Conservation (phyloP, 257 asterid genomes). For the Rhazya stricta region DNA sequence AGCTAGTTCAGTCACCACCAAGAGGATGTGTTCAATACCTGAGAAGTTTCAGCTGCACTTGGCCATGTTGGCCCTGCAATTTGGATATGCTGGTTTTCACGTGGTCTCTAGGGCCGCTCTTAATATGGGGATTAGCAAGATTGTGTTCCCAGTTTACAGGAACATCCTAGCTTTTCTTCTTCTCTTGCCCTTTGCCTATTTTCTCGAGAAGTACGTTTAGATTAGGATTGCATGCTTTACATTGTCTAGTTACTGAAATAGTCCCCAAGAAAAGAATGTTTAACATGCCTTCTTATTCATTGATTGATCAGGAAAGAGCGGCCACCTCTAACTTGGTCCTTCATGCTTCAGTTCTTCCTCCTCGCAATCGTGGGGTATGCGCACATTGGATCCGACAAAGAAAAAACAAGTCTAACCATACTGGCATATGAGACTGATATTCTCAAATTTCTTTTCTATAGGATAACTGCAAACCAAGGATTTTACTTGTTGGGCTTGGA, state of each 20-base stretch:
- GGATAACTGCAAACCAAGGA: conserved; percentile 95
- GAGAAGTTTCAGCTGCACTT: conserved; percentile 81
- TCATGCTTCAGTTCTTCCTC: conserved; percentile 73
- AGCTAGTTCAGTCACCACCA: conserved; percentile 33
- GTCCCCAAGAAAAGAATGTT: not conserved
- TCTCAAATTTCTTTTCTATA: conserved; percentile 10
- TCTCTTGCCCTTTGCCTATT: conserved; percentile 91
- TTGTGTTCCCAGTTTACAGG: conserved; percentile 87
- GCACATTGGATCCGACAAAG: not conserved
- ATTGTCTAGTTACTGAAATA: no score
- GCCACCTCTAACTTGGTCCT: conserved; percentile 71
- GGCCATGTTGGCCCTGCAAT: conserved; percentile 85
- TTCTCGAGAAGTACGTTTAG: conserved; percentile 70
- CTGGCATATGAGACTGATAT: not conserved
- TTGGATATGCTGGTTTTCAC: conserved; percentile 97
- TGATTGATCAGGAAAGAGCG: conserved; percentile 74
- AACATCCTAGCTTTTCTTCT: conserved; percentile 89
- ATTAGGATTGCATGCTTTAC: no score
- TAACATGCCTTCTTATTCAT: conserved; percentile 7
- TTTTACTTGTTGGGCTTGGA: conserved; percentile 93
- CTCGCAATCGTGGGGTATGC: conserved; percentile 87
- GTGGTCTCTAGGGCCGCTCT: conserved; percentile 93
- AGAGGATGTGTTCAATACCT: conserved; percentile 66
- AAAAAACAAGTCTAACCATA: not conserved
- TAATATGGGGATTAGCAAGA: conserved; percentile 98